phyloP scores from a whole-genome alignment of 768 basidiomycete species.

The Suillus ampliporus region DNA sequence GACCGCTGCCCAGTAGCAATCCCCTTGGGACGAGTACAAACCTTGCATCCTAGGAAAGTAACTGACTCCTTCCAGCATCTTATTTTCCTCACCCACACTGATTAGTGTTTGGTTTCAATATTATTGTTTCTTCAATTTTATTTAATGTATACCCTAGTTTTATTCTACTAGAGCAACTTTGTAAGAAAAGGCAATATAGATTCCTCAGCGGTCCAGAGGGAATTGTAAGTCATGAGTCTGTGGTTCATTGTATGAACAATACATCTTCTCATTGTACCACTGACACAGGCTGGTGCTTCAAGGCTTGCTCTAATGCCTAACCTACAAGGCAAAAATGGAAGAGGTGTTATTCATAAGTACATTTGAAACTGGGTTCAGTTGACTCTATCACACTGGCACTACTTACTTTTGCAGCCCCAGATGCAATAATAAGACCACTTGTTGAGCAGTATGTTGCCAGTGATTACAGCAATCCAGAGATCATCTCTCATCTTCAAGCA shows the following conservation, averaged over 20 bases:
- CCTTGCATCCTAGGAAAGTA: too few relatives aligned
- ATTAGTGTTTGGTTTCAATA: neutral
- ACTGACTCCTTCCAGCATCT: too few relatives aligned
- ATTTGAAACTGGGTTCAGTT: neutral
- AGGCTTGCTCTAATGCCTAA: neutral
- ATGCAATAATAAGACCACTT: neutral
- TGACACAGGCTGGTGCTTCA: neutral
- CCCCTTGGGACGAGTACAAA: too few relatives aligned
- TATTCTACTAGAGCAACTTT: neutral
- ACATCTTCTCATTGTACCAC: neutral
- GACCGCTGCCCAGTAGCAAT: too few relatives aligned
- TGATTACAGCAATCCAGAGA: neutral
- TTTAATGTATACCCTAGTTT: neutral
- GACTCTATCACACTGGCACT: neutral
- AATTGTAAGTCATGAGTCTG: neutral
- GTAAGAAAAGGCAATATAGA: neutral
- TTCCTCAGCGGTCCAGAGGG: neutral
- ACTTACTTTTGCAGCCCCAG: neutral
- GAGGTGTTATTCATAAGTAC: neutral
- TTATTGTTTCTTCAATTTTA: neutral
- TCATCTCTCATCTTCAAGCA: neutral
- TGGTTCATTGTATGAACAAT: constrained; percentile 1
- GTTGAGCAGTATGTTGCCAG: neutral
- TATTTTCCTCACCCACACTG: too few relatives aligned
- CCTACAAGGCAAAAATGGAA: neutral